Base-by-base conservation (phyloP, 2,329 filamentous ascomycete species). In the Aspergillus viridinutans region DNA sequence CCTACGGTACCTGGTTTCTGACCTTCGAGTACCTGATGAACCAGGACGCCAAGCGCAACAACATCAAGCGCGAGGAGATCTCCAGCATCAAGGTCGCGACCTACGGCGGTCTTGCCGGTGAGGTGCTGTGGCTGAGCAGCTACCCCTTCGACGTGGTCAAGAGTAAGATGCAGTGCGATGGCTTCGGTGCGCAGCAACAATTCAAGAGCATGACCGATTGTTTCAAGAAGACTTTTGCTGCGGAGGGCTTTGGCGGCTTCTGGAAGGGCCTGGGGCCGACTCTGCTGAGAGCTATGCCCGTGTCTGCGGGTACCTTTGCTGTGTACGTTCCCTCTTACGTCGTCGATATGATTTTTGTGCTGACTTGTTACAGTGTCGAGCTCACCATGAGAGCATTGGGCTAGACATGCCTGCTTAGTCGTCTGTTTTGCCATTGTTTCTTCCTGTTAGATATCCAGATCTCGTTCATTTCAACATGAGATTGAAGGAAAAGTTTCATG, bases 81-180 rank as follows among this genome's bases (percentile, higher is more conserved):
- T 85, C 90, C 17, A 87, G 84, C 53, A 87, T 87, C 75, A 97
- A 96, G 78, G 85, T 99, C 51, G 94, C 94, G 12, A 78, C 90
- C 12, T 99, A 97, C 73, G 94, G 94, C 62, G 94, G 94, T 48
- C 76, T 99, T 43, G 94, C 94, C 0, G 94, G 94, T 65, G 94
- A 99, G 81, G 90, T 87, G 53, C 83, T 99, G 56, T 99, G 94
- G 94, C 80, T 99, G 55, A 83, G 83, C 38, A 96, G 91, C 71
- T 99, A 99, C 77, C 94, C 94, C 23, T 89, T 99, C 63, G 94
- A 99, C 76, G 93, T 99, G 28, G 78, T 99, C 77, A 99, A 99
- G 89, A 96, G 91, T 78, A 97, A 96, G 85, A 97, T 97, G 93
- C 94, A 99, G 83, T 96, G 89, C 57, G 94, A 99, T 77, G 92